These are phyloP conservation scores for Stenocarpella maydis DNA, from an alignment of 2,329 filamentous ascomycete species.

Conservation along the genomic window DNA sequence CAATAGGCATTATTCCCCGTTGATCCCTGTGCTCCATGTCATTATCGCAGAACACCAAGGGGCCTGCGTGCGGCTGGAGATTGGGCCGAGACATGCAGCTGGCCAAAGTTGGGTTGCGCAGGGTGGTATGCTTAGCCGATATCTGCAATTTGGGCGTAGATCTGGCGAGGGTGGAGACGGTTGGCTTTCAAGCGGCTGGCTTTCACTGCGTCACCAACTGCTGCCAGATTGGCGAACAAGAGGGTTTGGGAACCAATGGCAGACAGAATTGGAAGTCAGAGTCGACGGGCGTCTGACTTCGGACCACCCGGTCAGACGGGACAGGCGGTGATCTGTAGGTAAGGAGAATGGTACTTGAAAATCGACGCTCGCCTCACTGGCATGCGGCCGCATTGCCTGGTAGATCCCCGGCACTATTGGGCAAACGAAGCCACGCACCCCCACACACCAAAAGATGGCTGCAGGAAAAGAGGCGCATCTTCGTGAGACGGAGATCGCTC, in stretches of 20 bases:
- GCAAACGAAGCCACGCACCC: background rate
- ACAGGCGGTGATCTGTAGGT: background rate
- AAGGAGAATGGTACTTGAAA: background rate
- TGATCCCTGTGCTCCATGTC: background rate
- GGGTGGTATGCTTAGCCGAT: background rate
- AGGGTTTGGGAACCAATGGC: background rate
- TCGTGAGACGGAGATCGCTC: background rate
- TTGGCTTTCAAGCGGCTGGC: background rate
- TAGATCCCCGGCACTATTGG: background rate
- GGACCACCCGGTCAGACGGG: background rate
- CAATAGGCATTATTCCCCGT: background rate
- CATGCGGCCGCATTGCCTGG: constrained; percentile 3
- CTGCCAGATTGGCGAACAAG: background rate
- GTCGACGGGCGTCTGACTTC: constrained; percentile 1
- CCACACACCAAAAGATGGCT: background rate
- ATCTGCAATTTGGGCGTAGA: background rate
- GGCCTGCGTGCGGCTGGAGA: background rate
- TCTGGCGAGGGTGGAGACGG: background rate
- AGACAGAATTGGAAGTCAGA: background rate
- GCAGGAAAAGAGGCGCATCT: background rate
- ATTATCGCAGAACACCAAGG: background rate
- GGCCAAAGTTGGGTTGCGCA: background rate
- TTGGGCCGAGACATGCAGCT: constrained; percentile 30
- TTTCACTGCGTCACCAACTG: background rate
- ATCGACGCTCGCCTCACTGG: background rate